Percentiles rank a stretch among this genome's conserved stretches.
Conservation (phyloP, 2,329 filamentous ascomycete species). For the Scedosporium boydii region DNA sequence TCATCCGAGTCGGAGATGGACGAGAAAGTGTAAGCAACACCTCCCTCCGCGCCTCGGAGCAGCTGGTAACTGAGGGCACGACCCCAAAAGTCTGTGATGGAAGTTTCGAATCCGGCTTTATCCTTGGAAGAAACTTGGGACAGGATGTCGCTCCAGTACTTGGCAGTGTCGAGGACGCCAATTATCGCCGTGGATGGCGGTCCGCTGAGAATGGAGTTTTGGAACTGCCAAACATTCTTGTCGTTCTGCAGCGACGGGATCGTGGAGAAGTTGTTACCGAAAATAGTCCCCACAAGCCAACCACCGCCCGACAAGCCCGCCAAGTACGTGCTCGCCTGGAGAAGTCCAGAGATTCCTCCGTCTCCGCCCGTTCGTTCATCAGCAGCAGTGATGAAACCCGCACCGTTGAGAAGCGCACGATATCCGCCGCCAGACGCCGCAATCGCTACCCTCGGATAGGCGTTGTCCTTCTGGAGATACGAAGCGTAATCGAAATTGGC, state of each 20-base stretch:
- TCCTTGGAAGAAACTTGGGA: conserved; percentile 25
- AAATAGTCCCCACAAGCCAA: conserved; percentile 79
- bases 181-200: conserved; percentile 17
- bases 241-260: conserved; percentile 36
- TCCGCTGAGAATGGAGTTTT: conserved; percentile 30
- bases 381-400: conserved; percentile 69
- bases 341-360: conserved; percentile 68
- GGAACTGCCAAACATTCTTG: conserved; percentile 27
- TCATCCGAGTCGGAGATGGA: conserved; percentile 42
- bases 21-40: conserved; percentile 70
- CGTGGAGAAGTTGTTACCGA: conserved; percentile 73
- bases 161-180: conserved; percentile 20
- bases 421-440: conserved; percentile 80
- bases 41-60: conserved; percentile 65
- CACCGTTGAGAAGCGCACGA: conserved; percentile 75
- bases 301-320: conserved; percentile 73
- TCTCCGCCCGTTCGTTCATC: conserved; percentile 58
- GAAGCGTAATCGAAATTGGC: conserved; percentile 63
- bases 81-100: conserved; percentile 84
- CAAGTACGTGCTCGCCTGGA: conserved; percentile 75
- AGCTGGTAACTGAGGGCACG: conserved; percentile 81
- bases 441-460: conserved; percentile 55
- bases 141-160: conserved; percentile 27
- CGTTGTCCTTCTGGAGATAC: conserved; percentile 50
- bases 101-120: conserved; percentile 39